A percentile compares a stretch with the other conserved stretches of the same genome.
Conservation (phyloP, 306 rosid genomes). For the Oemleria cerasiformis region DNA sequence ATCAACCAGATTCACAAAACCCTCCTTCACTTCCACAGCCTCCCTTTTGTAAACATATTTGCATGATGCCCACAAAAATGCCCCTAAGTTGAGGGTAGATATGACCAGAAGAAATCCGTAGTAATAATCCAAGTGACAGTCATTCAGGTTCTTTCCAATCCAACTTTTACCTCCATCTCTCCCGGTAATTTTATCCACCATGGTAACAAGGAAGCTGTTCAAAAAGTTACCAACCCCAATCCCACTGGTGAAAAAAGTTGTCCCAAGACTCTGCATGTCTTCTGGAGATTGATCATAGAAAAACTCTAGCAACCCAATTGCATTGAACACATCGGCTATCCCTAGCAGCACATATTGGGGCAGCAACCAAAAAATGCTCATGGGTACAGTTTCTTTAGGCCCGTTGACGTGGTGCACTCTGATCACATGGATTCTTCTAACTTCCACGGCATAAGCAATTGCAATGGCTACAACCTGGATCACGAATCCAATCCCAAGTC, state of each 20-base stretch:
- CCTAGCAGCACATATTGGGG: slow-evolving; percentile 68
- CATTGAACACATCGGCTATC: slow-evolving; percentile 55
- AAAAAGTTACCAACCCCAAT: slow-evolving; percentile 67
- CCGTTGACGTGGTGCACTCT: slow-evolving; percentile 32
- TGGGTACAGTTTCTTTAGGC: slow-evolving; percentile 55
- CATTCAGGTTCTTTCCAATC: slow-evolving; percentile 64
- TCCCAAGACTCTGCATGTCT: slow-evolving; percentile 75
- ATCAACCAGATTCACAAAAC: slow-evolving; percentile 17
- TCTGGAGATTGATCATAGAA: slow-evolving; percentile 83
- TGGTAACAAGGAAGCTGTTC: slow-evolving; percentile 51
- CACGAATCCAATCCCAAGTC: slow-evolving; percentile 48
- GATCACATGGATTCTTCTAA: slow-evolving; percentile 45
- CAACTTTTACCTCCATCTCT: slow-evolving; percentile 48
- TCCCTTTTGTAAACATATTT: slow-evolving; percentile 52
- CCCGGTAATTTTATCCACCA: slow-evolving; percentile 48
- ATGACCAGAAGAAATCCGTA: slow-evolving; percentile 60
- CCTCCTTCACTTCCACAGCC: slow-evolving; percentile 25
- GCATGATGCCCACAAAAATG: slow-evolving; percentile 47
- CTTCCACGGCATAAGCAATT: slow-evolving; percentile 49
- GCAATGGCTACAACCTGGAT: slow-evolving; percentile 51
- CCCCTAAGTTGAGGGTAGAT: slow-evolving; percentile 41
- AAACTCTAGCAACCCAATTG: slow-evolving; percentile 64
- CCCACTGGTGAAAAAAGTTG: slow-evolving; percentile 68
- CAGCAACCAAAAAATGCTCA: slow-evolving; percentile 70
- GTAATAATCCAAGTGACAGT: slow-evolving; percentile 63